phyloP scores from a whole-genome alignment of 768 basidiomycete genomes.

The Suillus spraguei region DNA sequence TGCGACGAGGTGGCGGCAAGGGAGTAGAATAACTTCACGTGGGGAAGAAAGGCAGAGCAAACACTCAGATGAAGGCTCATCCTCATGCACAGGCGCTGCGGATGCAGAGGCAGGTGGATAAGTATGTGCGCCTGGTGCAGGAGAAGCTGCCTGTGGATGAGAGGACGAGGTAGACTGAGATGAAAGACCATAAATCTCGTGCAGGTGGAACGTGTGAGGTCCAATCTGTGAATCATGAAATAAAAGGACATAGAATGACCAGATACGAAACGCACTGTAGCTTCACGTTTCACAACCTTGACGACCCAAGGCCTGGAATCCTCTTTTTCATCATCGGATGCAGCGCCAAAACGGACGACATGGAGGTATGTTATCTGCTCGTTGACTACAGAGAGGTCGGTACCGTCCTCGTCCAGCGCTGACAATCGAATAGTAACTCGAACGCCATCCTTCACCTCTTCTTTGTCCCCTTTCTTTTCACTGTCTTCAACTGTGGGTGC shows the following conservation, averaged over 20 bases:
- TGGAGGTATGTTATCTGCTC: constrained; percentile 91
- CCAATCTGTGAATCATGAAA: constrained; percentile 65
- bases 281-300: constrained; percentile 91
- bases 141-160: constrained; percentile 41
- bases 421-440: constrained; percentile 78
- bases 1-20: constrained; percentile 92
- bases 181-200: constrained; percentile 92
- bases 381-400: constrained; percentile 68
- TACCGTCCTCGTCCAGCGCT: constrained; percentile 77
- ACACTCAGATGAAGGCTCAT: constrained; percentile 85
- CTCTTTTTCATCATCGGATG: constrained; percentile 42
- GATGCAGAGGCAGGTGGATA: constrained; percentile 45
- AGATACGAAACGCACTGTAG: constrained; percentile 51
- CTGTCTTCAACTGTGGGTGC: constrained; percentile 33
- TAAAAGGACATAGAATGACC: constrained; percentile 9
- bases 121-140: constrained; percentile 42
- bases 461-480: constrained; percentile 47
- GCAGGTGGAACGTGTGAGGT: constrained; percentile 90
- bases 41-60: constrained; percentile 88
- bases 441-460: constrained; percentile 64
- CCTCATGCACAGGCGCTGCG: constrained; percentile 43
- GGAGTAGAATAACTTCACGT: constrained; percentile 89
- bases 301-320: constrained; percentile 86
- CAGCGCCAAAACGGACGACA: constrained; percentile 68
- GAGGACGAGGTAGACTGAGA: constrained; percentile 45